Base-by-base conservation (phyloP, 2,329 filamentous ascomycete genomes). In the Chalara sp. region DNA sequence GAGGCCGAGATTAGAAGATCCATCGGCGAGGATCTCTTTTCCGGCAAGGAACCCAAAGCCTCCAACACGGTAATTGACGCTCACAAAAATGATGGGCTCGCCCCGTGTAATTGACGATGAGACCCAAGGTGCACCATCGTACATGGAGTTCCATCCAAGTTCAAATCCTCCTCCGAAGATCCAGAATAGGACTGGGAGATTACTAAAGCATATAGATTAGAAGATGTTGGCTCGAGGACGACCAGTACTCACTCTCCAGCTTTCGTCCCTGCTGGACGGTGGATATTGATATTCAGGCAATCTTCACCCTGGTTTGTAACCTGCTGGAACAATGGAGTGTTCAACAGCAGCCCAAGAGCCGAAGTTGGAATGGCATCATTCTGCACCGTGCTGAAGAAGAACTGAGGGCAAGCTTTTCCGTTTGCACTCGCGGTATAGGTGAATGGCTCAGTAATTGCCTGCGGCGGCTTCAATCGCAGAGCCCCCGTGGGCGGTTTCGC, bases 31-130 rank as follows among this genome's bases (percentile, higher is more conserved):
- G 42, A 89, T 74, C 64, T 89, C 84, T 48, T 77, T 77, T 6
- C 86, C 86, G 0, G 81, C 76, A 63, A 90, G 63, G 68, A 89
- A 90, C 0, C 87, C 87, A 54, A 89, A 90, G 0, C 81, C 86
- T 6, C 79, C 84, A 0, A 87, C 72, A 2, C 87, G 83, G 68
- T 95, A 91, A 69, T 90, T 91, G 62, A 91, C 81, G 0, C 83
- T 78, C 0, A 92, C 87, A 49, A 84, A 87, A 44, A 95, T 69
- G 55, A 92, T 81, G 0, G 84, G 83, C 67, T 87, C 80, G 32
- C 73, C 73, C 48, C 65, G 65, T 3, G 62, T 53, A 37, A 79
- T 63, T 3, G 72, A 77, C 12, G 71, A 69, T 1, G 62, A 48
- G 1, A 83, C 58, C 8, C 81, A 67, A 41, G 67, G 67, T 4